A percentile compares a stretch with the other conserved stretches of the same genome.
phyloP scores from a whole-genome alignment of 1,284 basidiomycete species.

The Fomes fomentarius region DNA sequence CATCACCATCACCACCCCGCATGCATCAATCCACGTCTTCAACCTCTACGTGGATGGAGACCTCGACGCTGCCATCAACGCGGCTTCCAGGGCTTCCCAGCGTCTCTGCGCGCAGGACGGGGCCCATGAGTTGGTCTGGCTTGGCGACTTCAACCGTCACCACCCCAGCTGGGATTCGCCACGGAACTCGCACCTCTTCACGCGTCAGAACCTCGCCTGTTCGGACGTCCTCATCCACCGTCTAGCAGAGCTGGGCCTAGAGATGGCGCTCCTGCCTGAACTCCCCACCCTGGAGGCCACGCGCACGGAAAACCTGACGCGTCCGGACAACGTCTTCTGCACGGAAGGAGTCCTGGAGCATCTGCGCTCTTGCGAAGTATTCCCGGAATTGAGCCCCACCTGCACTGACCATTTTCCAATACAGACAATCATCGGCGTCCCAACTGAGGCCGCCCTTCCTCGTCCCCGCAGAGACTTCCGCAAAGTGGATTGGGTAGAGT shows the following conservation, averaged over 20 bases:
- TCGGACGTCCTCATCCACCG: slow-evolving; percentile 30
- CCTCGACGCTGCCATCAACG: slow-evolving; percentile 24
- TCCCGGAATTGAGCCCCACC: slow-evolving; percentile 14
- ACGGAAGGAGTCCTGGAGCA: slow-evolving; percentile 9
- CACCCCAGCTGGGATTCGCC: slow-evolving; percentile 49
- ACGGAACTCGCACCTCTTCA: slow-evolving; percentile 42
- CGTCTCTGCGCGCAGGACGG: not conserved
- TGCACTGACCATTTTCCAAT: slow-evolving; percentile 36
- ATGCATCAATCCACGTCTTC: slow-evolving; percentile 27
- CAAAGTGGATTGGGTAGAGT: slow-evolving; percentile 28
- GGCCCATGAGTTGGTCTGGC: slow-evolving; percentile 34
- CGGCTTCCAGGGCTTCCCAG: slow-evolving; percentile 3
- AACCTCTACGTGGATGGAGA: slow-evolving; percentile 42
- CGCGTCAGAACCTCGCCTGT: slow-evolving; percentile 7
- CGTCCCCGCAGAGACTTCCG: slow-evolving; percentile 25
- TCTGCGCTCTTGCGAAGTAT: slow-evolving; percentile 25
- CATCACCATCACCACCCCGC: slow-evolving; percentile 22
- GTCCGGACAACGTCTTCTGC: slow-evolving; percentile 40
- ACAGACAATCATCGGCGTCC: slow-evolving; percentile 14
- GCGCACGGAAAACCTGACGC: slow-evolving; percentile 32
- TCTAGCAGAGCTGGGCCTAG: slow-evolving; percentile 22
- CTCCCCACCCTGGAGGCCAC: slow-evolving; percentile 34
- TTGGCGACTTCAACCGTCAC: slow-evolving; percentile 55
- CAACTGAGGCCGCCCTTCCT: not conserved
- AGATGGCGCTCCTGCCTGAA: slow-evolving; percentile 31